Evolutionary conservation across 2,329 filamentous ascomycete species (phyloP).

Genomic region (Aureobasidium sp.): DNA sequence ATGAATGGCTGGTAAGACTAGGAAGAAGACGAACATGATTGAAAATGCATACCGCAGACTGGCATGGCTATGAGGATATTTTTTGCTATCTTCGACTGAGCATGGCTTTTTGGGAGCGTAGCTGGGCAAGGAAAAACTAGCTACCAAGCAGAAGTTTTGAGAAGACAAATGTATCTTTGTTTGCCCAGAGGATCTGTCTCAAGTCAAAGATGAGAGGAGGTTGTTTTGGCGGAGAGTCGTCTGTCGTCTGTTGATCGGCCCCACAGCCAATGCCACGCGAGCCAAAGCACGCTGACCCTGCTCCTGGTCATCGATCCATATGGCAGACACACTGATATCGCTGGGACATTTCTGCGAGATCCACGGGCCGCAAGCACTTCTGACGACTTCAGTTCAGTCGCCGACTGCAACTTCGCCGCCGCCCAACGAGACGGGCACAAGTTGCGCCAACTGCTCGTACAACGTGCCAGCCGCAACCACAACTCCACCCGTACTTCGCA

Average conservation of each 20-base stretch:
- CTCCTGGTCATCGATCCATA: not conserved
- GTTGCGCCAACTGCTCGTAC: conserved; percentile 16
- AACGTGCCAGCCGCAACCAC: conserved; percentile 15
- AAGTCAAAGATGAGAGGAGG: not conserved
- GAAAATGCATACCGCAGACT: not conserved
- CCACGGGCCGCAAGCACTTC: conserved; percentile 13
- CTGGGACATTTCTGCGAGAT: conserved; percentile 17
- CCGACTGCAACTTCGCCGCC: conserved; percentile 2
- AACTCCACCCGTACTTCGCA: conserved; percentile 12
- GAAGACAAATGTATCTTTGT: not conserved
- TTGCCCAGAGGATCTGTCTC: no score
- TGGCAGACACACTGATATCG: conserved; percentile 6
- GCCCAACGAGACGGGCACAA: conserved; percentile 12
- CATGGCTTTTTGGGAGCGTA: not conserved
- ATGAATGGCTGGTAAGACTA: no score
- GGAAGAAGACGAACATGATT: not conserved
- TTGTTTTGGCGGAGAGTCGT: not conserved
- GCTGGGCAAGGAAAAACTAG: not conserved
- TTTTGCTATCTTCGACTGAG: not conserved
- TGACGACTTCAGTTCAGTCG: conserved; percentile 5
- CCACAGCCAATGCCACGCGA: conserved; percentile 9
- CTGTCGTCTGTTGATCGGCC: not conserved
- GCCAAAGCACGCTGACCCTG: not conserved
- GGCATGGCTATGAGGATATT: not conserved
- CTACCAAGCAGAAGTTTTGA: not conserved